Evolutionary conservation across 2,329 filamentous ascomycete species (phyloP), one percentile per base, ranked within the genome.

Genomic region (Cladosporium sp.): DNA sequence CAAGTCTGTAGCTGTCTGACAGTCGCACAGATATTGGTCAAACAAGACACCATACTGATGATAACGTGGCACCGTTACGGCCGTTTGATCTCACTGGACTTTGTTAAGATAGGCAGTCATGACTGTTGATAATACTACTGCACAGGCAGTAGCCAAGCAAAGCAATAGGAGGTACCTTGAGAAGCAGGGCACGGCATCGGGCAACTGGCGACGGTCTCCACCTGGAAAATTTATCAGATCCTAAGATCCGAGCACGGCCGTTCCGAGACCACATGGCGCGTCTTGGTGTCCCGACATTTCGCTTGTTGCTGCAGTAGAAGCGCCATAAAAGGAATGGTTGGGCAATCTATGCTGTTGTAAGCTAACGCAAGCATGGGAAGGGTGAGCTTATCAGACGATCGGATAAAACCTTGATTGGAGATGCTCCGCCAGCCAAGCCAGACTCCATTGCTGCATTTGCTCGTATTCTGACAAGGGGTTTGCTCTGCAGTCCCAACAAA

Each of bases 151-250:
- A 34, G 30, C 30, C 30, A 12, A 34, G 30, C 30, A 34, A 34
- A 5, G 11, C 30, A 34, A 34, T 34, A 30, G 28, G n/a, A n/a
- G n/a, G n/a, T n/a, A 25, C 25, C 42, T 45, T 4, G 15, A 30
- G 43, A 30, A 30, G 43, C 43, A 47, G 43, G 25, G 43, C 30
- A 50, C 19, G 30, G 37, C 47, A 28, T 50, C 47, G 47, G 38
- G 28, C n/a, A 37, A 37, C 25, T 14, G 43, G 43, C 17, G 34
- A 50, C 5, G 30, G n/a, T 11, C n/a, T 50, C 47, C 47, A 50
- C 47, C n/a, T 50, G 28, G 30, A 50, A 50, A 50, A 36, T 36
- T 50, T 50, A 50, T 50, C 47, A 12, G 47, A 50, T 50, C 47
- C 47, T 50, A 50, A 50, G 47, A 50, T 50, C 47, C 47, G 47